Evolutionary conservation across 2,329 filamentous ascomycete species (phyloP), one percentile per base, ranked within the genome.

Genomic region (Aspergillus ibericus): DNA sequence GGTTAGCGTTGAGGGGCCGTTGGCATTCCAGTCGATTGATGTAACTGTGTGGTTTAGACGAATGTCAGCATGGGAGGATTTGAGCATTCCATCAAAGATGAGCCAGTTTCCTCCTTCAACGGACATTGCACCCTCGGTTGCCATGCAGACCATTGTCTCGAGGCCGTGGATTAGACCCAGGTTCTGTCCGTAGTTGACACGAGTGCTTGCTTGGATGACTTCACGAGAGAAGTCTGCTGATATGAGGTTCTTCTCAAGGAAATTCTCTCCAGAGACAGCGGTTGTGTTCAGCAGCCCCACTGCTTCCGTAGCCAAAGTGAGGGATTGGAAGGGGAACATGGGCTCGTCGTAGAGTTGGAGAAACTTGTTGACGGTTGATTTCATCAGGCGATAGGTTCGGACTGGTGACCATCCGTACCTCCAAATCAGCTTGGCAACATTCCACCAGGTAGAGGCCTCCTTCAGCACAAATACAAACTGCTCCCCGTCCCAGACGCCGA

Each of bases 111-210:
- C 95, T 6, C 92, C 92, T 13, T 84, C 76, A 1, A 98, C 84
- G 16, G 89, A 81, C 72, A 92, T 85, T 0, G 93, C 91, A 6
- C 92, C 92, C 53, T 93, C 88, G 0, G 92, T 90, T 2, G 93
- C 90, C 86, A 98, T 91, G 44, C 92, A 93, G 2, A 96, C 89
- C 89, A 97, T 92, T 1, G 93, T 87, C 68, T 96, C 92, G 1
- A 99, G 77, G 0, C 92, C 95, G 69, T 98, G 93, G 49, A 98
- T 95, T 35, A 86, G 80, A n/a, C 81, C 84, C 12, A 98, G 76
- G 66, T 98, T 97, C 50, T 93, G 91, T 0, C 90, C 95, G 76
- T 97, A 99, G 75, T 98, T 98, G 63, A 97, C 93, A 18, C 95
- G 84, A 0, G 95, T 97, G 58, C 88, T 90, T 1, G 93, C 91